Evolutionary conservation across 805 yeast species (phyloP).

Genomic region (Pichia californica): DNA sequence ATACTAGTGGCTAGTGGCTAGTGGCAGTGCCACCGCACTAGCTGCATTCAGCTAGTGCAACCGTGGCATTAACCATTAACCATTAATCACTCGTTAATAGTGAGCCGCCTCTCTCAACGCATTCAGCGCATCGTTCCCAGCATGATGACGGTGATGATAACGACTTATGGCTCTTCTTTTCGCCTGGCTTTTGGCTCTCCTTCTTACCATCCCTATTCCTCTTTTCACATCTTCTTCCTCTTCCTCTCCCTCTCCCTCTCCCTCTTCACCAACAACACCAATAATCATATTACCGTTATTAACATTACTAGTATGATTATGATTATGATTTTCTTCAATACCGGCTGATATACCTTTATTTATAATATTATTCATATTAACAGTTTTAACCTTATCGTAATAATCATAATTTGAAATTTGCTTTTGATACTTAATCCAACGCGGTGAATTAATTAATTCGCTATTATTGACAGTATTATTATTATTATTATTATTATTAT

Average conservation of each 20-base stretch:
- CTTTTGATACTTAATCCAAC: too few relatives aligned
- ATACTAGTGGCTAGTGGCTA: too few relatives aligned
- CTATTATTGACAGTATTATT: background rate
- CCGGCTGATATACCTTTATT: conserved; percentile 4
- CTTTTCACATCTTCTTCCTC: background rate
- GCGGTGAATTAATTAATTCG: too few relatives aligned
- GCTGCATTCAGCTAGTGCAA: too few relatives aligned
- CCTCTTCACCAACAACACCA: background rate
- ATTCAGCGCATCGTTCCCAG: background rate
- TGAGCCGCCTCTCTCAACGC: background rate
- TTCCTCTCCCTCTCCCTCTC: background rate
- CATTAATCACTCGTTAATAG: background rate
- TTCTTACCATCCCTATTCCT: background rate
- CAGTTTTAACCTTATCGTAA: conserved; percentile 2
- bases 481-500: background rate
- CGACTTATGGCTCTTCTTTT: too few relatives aligned
- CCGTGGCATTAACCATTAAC: too few relatives aligned
- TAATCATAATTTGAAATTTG: too few relatives aligned
- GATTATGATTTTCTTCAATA: background rate
- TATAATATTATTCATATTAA: conserved; percentile 1
- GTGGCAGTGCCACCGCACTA: too few relatives aligned
- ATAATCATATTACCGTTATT: too few relatives aligned
- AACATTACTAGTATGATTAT: background rate
- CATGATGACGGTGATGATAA: too few relatives aligned
- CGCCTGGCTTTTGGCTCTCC: background rate